These are phyloP conservation scores for Poterioochromonas sp. DNA, from an alignment of 352 stramenopile genomes.

Conservation along the genomic window DNA sequence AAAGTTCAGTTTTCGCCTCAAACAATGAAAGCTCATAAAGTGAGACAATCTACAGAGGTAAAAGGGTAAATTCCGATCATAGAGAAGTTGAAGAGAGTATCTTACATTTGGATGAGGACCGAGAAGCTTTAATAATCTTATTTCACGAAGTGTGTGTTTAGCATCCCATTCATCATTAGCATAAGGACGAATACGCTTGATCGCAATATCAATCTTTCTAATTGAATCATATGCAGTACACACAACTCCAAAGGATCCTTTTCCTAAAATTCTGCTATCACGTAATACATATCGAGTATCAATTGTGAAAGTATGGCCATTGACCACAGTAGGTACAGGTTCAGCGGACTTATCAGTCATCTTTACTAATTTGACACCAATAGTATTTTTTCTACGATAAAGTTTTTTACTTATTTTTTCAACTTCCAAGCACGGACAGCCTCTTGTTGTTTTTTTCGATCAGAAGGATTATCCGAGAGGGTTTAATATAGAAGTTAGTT, in stretches of 20 bases:
- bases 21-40: slow-evolving; percentile 51
- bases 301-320: slow-evolving; percentile 28
- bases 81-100: not conserved
- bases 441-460: too few relatives aligned
- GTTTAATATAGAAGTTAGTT: too few relatives aligned
- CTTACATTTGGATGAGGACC: slow-evolving; percentile 62
- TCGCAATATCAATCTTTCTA: slow-evolving; percentile 65
- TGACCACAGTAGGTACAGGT: slow-evolving; percentile 11
- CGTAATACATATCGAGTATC: slow-evolving; percentile 16
- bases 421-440: too few relatives aligned
- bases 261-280: slow-evolving; percentile 50
- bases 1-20: slow-evolving; percentile 77
- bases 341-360: not conserved
- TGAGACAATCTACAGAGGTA: slow-evolving; percentile 58
- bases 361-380: not conserved
- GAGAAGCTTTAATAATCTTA: slow-evolving; percentile 66
- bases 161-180: slow-evolving; percentile 62
- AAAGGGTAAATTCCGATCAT: not conserved
- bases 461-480: too few relatives aligned
- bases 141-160: slow-evolving; percentile 73
- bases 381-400: too few relatives aligned
- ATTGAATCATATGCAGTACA: slow-evolving; percentile 61
- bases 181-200: slow-evolving; percentile 77
- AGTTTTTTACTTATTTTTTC: too few relatives aligned
- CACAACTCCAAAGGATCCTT: slow-evolving; percentile 75